Evolutionary conservation across 2,329 filamentous ascomycete species (phyloP), one percentile per base, ranked within the genome.

Genomic region (Venturia aucupariae): DNA sequence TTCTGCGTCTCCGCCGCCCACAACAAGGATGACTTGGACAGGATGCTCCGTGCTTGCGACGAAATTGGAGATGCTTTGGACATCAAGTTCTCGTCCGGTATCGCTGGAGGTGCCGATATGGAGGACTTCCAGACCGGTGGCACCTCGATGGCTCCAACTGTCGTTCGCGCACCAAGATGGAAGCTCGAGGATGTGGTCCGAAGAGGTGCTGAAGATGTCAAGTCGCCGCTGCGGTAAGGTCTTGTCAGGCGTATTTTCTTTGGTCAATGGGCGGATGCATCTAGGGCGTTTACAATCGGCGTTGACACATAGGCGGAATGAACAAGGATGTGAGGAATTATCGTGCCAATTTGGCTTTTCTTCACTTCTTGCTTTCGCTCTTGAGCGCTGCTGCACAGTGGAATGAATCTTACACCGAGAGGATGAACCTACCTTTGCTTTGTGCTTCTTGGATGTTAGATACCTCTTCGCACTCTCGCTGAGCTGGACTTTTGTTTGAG

Each of bases 1-100:
- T 97, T 99, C 84, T 99, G 94, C 74, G 86, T 99, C 63, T 96
- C 92, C 3, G 87, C 94, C 2, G 91, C 94, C 1, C 94, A 99
- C 80, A 99, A 95, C 77, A 99, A 99, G 81, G 94, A 99, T 61
- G 94, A 99, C 74, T 84, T 99, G 71, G 94, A 99, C 75, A 87
- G 93, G 60, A 80, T 99, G 66, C 80, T 99, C 61, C 82, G 86
- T 4, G 94, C 94, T 19, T 97, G 93, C 72, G 91, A 97, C 72
- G 90, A 97, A 76, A 86, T 97, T 65, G 92, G 93, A 65, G 90
- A 96, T 68, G 84, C 96, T 27, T 80, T 99, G 64, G 92, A 97
- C 77, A 83, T 99, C 73, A 97, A 97, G 79, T 97, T 96, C 78
- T 96, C 92, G n/a, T 95, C 90, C 17, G 94, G 94, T 69, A 86